Base-by-base conservation (phyloP, 129 eudicot species). In the Escallonia rubra region DNA sequence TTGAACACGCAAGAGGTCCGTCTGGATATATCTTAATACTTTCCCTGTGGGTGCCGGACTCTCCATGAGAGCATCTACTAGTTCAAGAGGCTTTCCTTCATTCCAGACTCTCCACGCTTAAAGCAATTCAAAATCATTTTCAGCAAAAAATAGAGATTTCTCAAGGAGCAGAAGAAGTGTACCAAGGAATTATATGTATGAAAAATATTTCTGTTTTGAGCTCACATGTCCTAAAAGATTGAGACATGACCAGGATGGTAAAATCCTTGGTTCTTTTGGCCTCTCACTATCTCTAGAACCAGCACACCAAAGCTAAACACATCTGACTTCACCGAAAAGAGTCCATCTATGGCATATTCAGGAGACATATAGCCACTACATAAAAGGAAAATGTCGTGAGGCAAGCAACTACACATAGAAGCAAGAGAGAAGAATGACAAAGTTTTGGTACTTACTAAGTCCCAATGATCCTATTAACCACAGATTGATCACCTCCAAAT, bases 311-410 rank as follows among this genome's bases (percentile, higher is more conserved):
- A 76, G 76, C 82, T 79, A 43, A 72, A 78, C 1, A 78, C 78
- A 66, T 78, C 82, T 2, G 82, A 78, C 34, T 78, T 78, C 48
- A 58, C 66, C 5, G 82, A 65, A 43, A 67, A 75, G 12, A 44
- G 13, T 0, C 82, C 82, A 42, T 72, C 77, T 49, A 80, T 58
- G 39, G 78, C 85, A 52, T 78, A 81, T 45, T 81, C 81, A 57
- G 85, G 85, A n/a, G 81, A 58, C 81, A 80, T 75, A 57, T 76
- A 81, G 4, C 85, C 81, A 54, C 86, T 76, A 49, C 56, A 70
- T 4, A 10, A 70, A 45, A 11, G 10, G 8, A 7, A 44, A 52
- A 54, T 12, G 59, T n/a, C 23, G 4, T 1, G 49, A 6, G 13
- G 14, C 12, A 66, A 53, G 7, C 8, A 14, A 54, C 16, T 54